These are phyloP conservation scores for Laburnicola sp. DNA, from an alignment of 2,329 filamentous ascomycete genomes.

Conservation along the genomic window DNA sequence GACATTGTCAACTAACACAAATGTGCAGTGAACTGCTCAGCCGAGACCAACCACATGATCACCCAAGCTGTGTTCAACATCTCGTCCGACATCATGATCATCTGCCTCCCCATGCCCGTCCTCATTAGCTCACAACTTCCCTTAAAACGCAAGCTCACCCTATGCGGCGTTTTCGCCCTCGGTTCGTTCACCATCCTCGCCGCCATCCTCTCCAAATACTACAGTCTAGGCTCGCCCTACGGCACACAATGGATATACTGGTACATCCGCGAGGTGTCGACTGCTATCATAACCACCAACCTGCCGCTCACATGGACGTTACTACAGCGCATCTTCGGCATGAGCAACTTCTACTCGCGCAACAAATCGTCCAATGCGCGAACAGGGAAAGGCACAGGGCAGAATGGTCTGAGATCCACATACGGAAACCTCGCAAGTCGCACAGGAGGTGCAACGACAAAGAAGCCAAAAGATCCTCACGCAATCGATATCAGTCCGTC, in stretches of 20 bases:
- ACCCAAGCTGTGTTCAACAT: constrained; percentile 40
- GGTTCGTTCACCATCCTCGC: constrained; percentile 51
- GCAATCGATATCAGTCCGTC: constrained; percentile 10
- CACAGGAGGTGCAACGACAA: constrained; percentile 1
- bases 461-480: constrained; percentile 7
- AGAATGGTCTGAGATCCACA: not conserved
- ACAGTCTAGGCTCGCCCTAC: constrained; percentile 58
- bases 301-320: constrained; percentile 53
- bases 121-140: constrained; percentile 44
- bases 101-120: constrained; percentile 45
- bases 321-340: constrained; percentile 49
- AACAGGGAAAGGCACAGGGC: not conserved
- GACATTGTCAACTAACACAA: not conserved
- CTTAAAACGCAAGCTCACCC: constrained; percentile 52
- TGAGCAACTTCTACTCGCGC: constrained; percentile 15
- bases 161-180: constrained; percentile 57
- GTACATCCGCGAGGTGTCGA: constrained; percentile 58
- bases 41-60: constrained; percentile 30
- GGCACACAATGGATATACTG: constrained; percentile 58
- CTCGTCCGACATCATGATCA: constrained; percentile 45
- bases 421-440: constrained; percentile 9
- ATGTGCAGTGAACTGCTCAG: constrained; percentile 37
- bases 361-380: constrained; percentile 6
- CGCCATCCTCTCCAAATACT: constrained; percentile 52
- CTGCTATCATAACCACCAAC: constrained; percentile 56